phyloP scores from a whole-genome alignment of 1,139 yeast species.

The Arxiozyma slooffiae region DNA sequence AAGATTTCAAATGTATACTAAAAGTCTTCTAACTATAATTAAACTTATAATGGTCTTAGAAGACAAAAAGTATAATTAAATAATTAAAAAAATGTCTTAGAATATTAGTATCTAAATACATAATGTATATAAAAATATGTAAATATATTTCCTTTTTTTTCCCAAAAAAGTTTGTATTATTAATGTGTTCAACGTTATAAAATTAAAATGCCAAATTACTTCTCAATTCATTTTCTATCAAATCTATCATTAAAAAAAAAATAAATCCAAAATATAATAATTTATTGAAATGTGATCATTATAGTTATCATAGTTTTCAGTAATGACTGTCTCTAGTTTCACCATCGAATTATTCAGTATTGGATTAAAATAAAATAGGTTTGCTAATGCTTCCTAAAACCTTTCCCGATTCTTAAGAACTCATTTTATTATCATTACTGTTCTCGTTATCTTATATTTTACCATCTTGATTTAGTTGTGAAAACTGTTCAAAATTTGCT shows the following conservation, averaged over 20 bases:
- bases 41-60: too few relatives aligned
- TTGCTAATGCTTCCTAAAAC: too few relatives aligned
- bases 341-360: background rate
- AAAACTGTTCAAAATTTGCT: slow-evolving; percentile 10
- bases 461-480: slow-evolving; percentile 3
- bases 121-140: background rate
- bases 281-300: background rate
- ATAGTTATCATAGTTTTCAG: too few relatives aligned
- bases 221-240: background rate
- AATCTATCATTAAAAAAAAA: background rate
- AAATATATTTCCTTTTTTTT: too few relatives aligned
- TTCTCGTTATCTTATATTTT: slow-evolving; percentile 4
- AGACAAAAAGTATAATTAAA: background rate
- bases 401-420: background rate
- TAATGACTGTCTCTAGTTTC: background rate
- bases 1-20: too few relatives aligned
- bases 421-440: background rate
- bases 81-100: background rate
- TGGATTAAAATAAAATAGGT: too few relatives aligned
- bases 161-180: background rate
- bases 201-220: background rate
- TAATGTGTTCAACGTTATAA: too few relatives aligned
- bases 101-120: background rate
- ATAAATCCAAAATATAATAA: too few relatives aligned
- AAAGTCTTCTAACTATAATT: background rate